These are phyloP conservation scores for Porcisia deanei DNA, from an alignment of 208 protist genomes.

Conservation along the genomic window DNA sequence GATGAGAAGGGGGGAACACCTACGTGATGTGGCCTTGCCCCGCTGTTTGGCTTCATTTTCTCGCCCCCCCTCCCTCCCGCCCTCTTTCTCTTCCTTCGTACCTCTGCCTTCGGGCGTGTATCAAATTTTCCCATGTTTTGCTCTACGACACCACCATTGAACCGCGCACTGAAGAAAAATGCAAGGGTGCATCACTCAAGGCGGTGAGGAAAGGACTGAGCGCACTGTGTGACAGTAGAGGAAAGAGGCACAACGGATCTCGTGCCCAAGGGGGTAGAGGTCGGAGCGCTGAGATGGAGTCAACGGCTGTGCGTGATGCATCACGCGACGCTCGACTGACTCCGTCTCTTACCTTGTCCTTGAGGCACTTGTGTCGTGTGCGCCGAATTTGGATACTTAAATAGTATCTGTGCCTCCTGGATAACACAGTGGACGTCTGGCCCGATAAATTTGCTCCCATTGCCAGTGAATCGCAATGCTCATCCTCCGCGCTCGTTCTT, in stretches of 20 bases:
- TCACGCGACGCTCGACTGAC: neutral
- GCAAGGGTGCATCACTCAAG: neutral
- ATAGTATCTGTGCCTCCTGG: neutral
- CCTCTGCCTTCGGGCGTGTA: neutral
- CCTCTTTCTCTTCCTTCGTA: neutral
- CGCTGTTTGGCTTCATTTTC: neutral
- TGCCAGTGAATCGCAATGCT: no score
- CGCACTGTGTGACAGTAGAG: no score
- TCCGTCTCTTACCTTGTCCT: constrained; percentile 15
- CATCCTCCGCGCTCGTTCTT: no score
- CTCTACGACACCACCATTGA: neutral
- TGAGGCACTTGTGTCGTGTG: neutral
- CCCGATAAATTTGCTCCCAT: neutral
- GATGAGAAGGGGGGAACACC: neutral
- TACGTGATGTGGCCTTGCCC: neutral
- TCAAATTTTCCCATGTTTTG: neutral
- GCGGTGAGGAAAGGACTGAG: neutral
- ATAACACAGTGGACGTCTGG: neutral
- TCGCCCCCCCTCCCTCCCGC: neutral
- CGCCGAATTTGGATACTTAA: neutral
- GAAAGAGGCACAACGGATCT: no score
- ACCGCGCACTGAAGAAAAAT: neutral
- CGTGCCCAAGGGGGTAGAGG: no score
- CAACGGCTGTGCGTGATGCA: no score
- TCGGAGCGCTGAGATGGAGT: no score